Evolutionary conservation across 2,329 filamentous ascomycete species (phyloP).

Genomic region (Pseudogymnoascus sp.): DNA sequence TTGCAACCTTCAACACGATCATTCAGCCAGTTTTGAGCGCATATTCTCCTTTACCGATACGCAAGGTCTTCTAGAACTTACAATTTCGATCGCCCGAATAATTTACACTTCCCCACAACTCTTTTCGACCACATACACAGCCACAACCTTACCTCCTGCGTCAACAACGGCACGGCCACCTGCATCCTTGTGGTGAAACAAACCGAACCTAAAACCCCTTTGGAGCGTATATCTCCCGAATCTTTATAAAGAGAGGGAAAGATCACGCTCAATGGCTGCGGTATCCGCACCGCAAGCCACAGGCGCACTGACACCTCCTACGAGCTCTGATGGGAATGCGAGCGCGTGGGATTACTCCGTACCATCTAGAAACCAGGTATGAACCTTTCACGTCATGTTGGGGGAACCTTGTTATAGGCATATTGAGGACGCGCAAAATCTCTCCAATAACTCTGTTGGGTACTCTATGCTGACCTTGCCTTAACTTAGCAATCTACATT

Average conservation of each 20-base stretch:
- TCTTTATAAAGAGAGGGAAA: constrained; percentile 4
- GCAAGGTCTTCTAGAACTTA: not conserved
- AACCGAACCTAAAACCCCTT: constrained; percentile 1
- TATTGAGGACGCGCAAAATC: not conserved
- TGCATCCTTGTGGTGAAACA: constrained; percentile 7
- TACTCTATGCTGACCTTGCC: not conserved
- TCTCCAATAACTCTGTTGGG: not conserved
- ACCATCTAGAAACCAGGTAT: constrained; percentile 23
- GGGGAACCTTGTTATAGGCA: not conserved
- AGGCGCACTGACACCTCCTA: constrained; percentile 25
- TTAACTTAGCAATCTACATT: not conserved
- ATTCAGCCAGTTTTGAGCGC: constrained; percentile 3
- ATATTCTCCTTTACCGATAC: not conserved
- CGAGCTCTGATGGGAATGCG: constrained; percentile 24
- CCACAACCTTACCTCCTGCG: not conserved
- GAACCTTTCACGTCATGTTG: constrained; percentile 9
- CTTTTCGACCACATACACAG: not conserved
- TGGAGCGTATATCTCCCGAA: not conserved
- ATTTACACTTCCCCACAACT: not conserved
- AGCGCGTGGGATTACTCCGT: constrained; percentile 27
- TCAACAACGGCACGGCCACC: constrained; percentile 6
- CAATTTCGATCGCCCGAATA: constrained; percentile 3
- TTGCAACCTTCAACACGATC: constrained; percentile 4
- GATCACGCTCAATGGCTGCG: constrained; percentile 25
- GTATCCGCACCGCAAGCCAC: constrained; percentile 28